Percentiles rank a stretch among this genome's conserved stretches.
Evolutionary conservation across 805 yeast species (phyloP).

Genomic region (Lipomyces starkeyi): DNA sequence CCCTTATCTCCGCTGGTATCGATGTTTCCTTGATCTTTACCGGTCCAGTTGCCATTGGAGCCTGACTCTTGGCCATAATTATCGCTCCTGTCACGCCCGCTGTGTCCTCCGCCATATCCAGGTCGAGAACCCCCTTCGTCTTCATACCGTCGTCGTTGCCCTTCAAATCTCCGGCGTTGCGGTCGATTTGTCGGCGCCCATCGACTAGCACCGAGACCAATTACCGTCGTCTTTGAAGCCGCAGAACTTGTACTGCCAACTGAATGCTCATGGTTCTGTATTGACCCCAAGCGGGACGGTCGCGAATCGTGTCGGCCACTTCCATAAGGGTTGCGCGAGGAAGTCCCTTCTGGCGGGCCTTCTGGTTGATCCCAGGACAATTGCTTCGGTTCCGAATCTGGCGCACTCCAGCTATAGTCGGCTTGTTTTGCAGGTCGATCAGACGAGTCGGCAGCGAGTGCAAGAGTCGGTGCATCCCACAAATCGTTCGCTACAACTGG

Average conservation of each 20-base stretch:
- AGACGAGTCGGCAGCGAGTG: neutral
- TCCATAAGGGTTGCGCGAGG: neutral
- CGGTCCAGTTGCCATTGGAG: neutral
- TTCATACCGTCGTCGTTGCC: neutral
- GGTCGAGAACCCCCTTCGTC: neutral
- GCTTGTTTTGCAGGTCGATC: neutral
- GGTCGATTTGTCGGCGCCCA: slow-evolving; percentile 1
- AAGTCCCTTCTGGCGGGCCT: neutral
- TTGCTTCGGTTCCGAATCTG: neutral
- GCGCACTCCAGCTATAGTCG: neutral
- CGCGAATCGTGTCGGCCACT: neutral
- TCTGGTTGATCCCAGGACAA: neutral
- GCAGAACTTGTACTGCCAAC: neutral
- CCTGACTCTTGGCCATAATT: neutral
- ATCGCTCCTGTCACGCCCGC: neutral
- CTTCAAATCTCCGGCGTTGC: neutral
- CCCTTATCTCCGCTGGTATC: neutral
- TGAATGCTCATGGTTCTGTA: neutral
- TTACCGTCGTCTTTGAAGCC: neutral
- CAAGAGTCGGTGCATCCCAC: neutral
- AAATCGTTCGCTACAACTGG: neutral
- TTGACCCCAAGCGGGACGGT: neutral
- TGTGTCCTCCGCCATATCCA: neutral
- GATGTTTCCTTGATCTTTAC: neutral
- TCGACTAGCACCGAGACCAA: neutral